Evolutionary conservation across 176 grass and related monocot genomes (phyloP).

Genomic region (Paspalum notatum): DNA sequence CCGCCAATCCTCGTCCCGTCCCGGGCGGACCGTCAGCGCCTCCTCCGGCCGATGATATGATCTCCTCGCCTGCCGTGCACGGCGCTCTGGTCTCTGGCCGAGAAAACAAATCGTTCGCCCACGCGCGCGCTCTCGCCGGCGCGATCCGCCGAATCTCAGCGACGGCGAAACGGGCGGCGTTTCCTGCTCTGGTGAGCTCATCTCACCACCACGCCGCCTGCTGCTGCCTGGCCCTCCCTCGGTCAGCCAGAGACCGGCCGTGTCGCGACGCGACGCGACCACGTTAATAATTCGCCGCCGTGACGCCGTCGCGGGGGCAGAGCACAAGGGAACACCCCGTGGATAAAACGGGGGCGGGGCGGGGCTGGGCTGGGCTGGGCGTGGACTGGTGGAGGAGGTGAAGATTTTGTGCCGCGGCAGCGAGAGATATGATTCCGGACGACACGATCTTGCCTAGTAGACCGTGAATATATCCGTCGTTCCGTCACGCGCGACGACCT

Average conservation of each 20-base stretch:
- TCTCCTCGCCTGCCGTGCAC: no score
- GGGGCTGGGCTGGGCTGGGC: no score
- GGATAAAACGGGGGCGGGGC: no score
- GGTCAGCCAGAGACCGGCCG: background rate
- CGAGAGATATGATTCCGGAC: constrained; percentile 41
- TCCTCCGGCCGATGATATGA: no score
- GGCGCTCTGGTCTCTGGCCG: no score
- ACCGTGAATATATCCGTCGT: constrained; percentile 44
- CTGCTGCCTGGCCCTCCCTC: background rate
- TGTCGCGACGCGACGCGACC: background rate
- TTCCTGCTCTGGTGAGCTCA: constrained; percentile 19
- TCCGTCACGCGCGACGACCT: constrained; percentile 39
- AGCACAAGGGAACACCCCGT: no score
- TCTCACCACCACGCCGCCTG: no score
- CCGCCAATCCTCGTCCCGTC: no score
- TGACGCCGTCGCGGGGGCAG: no score
- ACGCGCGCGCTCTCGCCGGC: background rate
- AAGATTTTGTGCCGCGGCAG: constrained; percentile 37
- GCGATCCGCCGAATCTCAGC: constrained; percentile 42
- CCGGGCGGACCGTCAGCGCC: no score
- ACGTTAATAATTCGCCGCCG: no score
- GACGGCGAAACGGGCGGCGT: background rate
- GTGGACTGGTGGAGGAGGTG: no score
- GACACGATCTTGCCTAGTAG: constrained; percentile 43
- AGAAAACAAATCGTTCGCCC: background rate